Evolutionary conservation across 139 green algal genomes (phyloP).

Genomic region (Asterochloris erici): DNA sequence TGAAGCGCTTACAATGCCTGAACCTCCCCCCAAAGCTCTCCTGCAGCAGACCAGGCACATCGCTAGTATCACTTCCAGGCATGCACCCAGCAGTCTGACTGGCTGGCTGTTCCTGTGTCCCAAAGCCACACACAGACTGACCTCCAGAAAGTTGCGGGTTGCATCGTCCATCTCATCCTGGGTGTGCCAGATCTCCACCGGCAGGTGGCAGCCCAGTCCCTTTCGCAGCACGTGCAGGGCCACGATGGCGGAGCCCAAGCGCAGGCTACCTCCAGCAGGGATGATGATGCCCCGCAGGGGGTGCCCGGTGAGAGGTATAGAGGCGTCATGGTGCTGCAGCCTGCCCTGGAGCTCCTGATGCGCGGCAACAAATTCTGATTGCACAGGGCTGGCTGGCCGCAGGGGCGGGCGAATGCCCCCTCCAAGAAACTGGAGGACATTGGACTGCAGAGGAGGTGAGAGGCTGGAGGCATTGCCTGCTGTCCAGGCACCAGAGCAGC

Average conservation of each 20-base stretch:
- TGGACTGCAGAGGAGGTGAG: slow-evolving; percentile 1
- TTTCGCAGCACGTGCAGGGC: slow-evolving; percentile 35
- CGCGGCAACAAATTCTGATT: slow-evolving; percentile 2
- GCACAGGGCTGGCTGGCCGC: not conserved
- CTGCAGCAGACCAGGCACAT: too few species aligned
- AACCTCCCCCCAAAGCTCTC: not conserved
- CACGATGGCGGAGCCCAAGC: slow-evolving; percentile 1
- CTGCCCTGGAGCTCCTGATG: not conserved
- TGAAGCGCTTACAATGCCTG: not conserved
- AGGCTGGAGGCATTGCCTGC: not conserved
- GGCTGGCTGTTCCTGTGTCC: too few species aligned
- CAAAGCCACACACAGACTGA: not conserved
- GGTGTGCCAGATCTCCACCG: slow-evolving; percentile 54
- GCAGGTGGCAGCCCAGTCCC: slow-evolving; percentile 30
- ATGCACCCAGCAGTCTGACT: not conserved
- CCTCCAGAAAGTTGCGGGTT: slow-evolving; percentile 31
- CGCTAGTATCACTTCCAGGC: too few species aligned
- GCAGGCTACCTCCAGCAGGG: not conserved
- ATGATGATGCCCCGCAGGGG: slow-evolving; percentile 4
- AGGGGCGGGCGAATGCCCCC: not conserved
- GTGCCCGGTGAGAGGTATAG: not conserved
- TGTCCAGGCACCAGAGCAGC: too few species aligned
- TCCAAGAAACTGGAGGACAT: not conserved
- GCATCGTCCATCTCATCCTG: slow-evolving; percentile 38
- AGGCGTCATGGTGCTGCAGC: not conserved